Percentiles rank a stretch among this genome's conserved stretches.
These are phyloP conservation scores for Skeletonema menzelii DNA, from an alignment of 108 stramenopile genomes.

Conservation along the genomic window DNA sequence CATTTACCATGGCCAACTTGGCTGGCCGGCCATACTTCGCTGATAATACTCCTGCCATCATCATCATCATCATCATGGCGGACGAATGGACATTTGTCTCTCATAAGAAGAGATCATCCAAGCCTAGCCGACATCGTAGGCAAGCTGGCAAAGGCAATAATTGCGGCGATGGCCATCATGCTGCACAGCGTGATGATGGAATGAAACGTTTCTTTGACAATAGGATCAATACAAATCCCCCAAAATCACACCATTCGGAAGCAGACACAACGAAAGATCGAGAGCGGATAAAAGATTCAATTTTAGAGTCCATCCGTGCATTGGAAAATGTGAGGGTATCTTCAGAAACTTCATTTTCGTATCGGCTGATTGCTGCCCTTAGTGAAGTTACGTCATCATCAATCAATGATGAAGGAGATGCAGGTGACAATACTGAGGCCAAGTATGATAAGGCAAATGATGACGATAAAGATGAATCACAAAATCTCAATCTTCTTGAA, in stretches of 20 bases:
- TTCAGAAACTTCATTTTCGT: conserved; percentile 19
- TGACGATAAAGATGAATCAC: neutral
- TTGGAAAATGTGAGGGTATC: conserved; percentile 14
- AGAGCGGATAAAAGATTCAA: conserved; percentile 13
- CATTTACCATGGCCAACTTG: too few species aligned
- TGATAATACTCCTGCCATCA: too few species aligned
- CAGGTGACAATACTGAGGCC: neutral
- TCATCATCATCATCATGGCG: neutral
- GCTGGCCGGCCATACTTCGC: too few species aligned
- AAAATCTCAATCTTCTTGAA: conserved; percentile 19
- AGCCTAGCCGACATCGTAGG: conserved; percentile 4
- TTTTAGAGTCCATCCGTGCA: conserved; percentile 15
- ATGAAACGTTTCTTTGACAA: conserved; percentile 3
- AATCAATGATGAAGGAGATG: neutral
- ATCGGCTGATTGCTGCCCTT: conserved; percentile 19
- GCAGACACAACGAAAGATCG: neutral
- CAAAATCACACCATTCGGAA: neutral
- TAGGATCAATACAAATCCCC: neutral
- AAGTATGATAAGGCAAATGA: neutral
- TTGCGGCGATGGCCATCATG: neutral
- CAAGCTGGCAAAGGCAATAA: neutral
- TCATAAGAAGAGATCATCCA: neutral
- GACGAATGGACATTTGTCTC: conserved; percentile 33
- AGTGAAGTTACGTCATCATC: neutral
- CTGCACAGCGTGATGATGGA: neutral